Conservation (phyloP, 495 filamentous ascomycete genomes). For the Talaromyces adpressus region DNA sequence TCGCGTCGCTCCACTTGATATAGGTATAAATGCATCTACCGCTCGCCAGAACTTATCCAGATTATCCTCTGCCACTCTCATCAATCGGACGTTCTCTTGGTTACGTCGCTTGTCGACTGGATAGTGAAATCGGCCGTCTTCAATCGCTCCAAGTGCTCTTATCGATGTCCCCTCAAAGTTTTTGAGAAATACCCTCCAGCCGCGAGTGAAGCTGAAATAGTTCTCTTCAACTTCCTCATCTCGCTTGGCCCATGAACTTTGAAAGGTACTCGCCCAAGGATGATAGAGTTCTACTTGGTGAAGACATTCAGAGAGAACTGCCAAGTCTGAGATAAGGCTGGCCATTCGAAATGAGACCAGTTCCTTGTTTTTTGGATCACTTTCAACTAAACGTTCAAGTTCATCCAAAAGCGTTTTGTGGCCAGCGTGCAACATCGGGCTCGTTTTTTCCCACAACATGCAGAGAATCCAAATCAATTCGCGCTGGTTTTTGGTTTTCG, state of each 20-base stretch:
- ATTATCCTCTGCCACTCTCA: slow-evolving; percentile 37
- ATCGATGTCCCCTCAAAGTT: slow-evolving; percentile 10
- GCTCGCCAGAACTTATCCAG: slow-evolving; percentile 44
- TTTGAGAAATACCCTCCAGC: slow-evolving; percentile 9
- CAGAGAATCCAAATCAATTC: slow-evolving; percentile 28
- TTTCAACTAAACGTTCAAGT: slow-evolving; percentile 33
- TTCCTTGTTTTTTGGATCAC: slow-evolving; percentile 22
- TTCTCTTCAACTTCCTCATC: slow-evolving; percentile 22
- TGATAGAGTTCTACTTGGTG: slow-evolving; percentile 38
- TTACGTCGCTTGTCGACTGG: slow-evolving; percentile 41
- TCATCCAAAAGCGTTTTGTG: slow-evolving; percentile 36
- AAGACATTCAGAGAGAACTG: slow-evolving; percentile 31
- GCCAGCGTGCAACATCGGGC: slow-evolving; percentile 15
- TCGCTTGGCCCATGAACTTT: slow-evolving; percentile 12
- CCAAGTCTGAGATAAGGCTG: slow-evolving; percentile 30
- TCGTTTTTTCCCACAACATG: slow-evolving; percentile 17
- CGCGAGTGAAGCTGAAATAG: slow-evolving; percentile 12
- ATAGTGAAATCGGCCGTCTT: slow-evolving; percentile 34
- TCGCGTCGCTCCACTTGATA: slow-evolving; percentile 9
- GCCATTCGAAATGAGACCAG: slow-evolving; percentile 32
- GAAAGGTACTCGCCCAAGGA: slow-evolving; percentile 39
- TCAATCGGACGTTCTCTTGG: slow-evolving; percentile 31
- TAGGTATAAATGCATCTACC: slow-evolving; percentile 15
- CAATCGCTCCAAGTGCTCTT: slow-evolving; percentile 19
- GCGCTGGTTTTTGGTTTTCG: slow-evolving; percentile 10